Percentiles rank a stretch among this genome's conserved stretches.
Evolutionary conservation across 495 filamentous ascomycete species (phyloP).

Genomic region (Sabuloglossum arenarium): DNA sequence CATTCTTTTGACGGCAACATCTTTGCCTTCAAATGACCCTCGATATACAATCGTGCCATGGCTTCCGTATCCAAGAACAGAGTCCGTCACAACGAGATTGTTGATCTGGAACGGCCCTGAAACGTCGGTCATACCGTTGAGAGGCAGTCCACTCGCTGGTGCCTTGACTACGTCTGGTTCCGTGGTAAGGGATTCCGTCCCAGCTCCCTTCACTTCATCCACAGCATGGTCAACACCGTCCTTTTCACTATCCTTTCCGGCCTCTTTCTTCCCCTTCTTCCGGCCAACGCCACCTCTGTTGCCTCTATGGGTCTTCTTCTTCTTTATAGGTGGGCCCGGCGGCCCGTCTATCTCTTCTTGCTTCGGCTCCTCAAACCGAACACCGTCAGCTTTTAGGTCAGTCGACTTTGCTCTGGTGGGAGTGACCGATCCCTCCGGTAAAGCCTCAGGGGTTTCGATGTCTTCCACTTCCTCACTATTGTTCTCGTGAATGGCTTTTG

Average conservation of each 20-base stretch:
- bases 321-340: constrained; percentile 27
- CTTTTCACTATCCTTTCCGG: constrained; percentile 19
- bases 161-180: constrained; percentile 27
- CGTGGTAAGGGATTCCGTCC: neutral
- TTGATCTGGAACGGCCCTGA: constrained; percentile 44
- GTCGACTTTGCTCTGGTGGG: neutral
- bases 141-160: constrained; percentile 12
- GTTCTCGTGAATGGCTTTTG: neutral
- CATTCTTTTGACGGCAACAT: constrained; percentile 94
- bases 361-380: neutral
- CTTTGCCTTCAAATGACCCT: constrained; percentile 72
- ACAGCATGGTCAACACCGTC: constrained; percentile 19
- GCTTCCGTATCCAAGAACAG: constrained; percentile 58
- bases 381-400: neutral
- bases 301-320: constrained; percentile 69
- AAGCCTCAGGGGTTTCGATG: neutral
- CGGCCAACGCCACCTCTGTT: constrained; percentile 61
- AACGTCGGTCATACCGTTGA: constrained; percentile 28
- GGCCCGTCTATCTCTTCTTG: constrained; percentile 20
- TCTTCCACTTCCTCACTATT: neutral
- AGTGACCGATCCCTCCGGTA: neutral
- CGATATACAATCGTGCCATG: constrained; percentile 73
- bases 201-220: constrained; percentile 14
- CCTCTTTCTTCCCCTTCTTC: constrained; percentile 35
- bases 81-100: constrained; percentile 49